Base-by-base conservation (phyloP, 73 alveolate species). In the Paramecium sonneborni region DNA sequence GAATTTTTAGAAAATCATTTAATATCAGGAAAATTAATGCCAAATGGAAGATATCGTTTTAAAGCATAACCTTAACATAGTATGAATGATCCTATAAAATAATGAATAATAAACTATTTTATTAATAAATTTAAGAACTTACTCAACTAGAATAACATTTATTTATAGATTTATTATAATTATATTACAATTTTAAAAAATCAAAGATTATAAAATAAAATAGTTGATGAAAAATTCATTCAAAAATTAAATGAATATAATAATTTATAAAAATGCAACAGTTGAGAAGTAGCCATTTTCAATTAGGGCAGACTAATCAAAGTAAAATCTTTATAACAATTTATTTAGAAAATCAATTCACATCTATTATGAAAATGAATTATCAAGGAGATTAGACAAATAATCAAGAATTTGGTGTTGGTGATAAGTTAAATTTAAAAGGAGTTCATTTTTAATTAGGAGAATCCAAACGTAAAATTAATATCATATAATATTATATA, bases 1-100 rank as follows among this genome's bases (percentile, higher is more conserved):
- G 86, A 88, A 79, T 46, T 76, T 82, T 23, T 82, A 76, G 91
- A 55, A 38, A 57, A 86, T 58, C 67, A 84, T 57, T 58, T 92
- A 28, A 92, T 84, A 32, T 69, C 70, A 91, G 97, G 97, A 14
- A 85, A 90, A 41, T 56, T 76, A 20, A 67, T 92, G 79, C 86
- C 79, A 15, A 96, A 95, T 92, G 98, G 98, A 24, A 48, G 92
- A 32, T 95, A 95, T 85, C 94, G 96, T 68, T 95, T 96, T 95
- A 95, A 95, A 57, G 96, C 94, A 12, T 85, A 96, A 88, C 92
- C 93, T 79, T 92, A 95, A 70, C 98, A 95, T 74, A 96, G 95
- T 7, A 94, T 95, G 95, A 95, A 95, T 35, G 96, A 96, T 12
- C 92, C 95, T 24, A 92, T 95, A 9, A 95, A 95, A 30, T 7